A percentile compares a stretch with the other conserved stretches of the same genome.
These are phyloP conservation scores for Striga asiatica DNA, from an alignment of 257 asterid species.

Conservation along the genomic window DNA sequence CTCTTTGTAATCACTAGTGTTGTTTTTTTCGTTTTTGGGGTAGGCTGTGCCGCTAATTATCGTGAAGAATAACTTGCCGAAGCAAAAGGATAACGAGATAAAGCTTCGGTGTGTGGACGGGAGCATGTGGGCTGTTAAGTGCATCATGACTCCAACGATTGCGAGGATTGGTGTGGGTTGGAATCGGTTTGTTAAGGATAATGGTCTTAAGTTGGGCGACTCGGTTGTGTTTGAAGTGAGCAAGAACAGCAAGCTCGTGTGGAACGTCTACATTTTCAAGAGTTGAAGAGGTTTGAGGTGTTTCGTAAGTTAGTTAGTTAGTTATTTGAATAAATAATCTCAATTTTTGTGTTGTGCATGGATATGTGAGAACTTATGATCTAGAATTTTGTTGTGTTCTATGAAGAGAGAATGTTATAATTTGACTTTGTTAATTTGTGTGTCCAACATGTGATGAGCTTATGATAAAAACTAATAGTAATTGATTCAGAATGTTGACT, in stretches of 20 bases:
- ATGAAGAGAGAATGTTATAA: too few relatives aligned
- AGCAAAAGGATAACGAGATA: not conserved
- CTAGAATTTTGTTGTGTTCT: too few relatives aligned
- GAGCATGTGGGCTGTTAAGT: not conserved
- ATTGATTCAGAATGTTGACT: too few relatives aligned
- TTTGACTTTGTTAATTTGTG: too few relatives aligned
- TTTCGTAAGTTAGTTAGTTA: too few relatives aligned
- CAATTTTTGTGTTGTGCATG: too few relatives aligned
- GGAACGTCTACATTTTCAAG: not conserved
- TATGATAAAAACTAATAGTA: too few relatives aligned
- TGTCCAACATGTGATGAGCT: too few relatives aligned
- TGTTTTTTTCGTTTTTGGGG: not conserved
- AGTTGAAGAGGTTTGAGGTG: too few relatives aligned
- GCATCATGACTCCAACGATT: not conserved
- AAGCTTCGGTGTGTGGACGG: not conserved
- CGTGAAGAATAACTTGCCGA: not conserved
- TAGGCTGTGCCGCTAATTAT: not conserved
- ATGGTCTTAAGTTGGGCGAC: not conserved
- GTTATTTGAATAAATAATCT: too few relatives aligned
- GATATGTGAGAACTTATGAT: too few relatives aligned
- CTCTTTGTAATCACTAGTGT: not conserved
- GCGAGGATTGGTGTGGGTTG: not conserved
- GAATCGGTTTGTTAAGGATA: not conserved
- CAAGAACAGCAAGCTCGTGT: not conserved
- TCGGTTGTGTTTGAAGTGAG: not conserved